Base-by-base conservation (phyloP, 2,329 filamentous ascomycete species). In the Fusarium poae region DNA sequence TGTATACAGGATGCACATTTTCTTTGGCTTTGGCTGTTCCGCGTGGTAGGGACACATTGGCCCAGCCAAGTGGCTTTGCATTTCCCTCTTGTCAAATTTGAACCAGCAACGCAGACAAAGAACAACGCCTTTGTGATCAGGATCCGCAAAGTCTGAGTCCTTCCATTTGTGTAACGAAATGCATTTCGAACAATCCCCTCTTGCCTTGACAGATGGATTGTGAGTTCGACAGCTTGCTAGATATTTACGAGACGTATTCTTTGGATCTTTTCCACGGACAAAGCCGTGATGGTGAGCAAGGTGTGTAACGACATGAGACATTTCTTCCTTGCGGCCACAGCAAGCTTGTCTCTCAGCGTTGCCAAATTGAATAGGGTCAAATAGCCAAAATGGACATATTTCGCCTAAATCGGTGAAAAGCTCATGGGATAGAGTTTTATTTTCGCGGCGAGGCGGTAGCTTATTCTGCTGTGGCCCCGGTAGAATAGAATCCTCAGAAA, bases 231-330 rank as follows among this genome's bases (percentile, higher is more conserved):
- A 73, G 18, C 43, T 58, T 25, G 70, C 46, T 15, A 73, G 25
- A 42, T 69, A 73, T 34, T 52, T 62, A 23, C 72, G 71, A 30
- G 52, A 20, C 23, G 25, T 2, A 34, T 72, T 42, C 11, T 59
- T 58, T 10, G 61, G 52, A 40, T 73, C 68, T 10, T 1, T 51
- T 13, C 64, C 71, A 35, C 71, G 65, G 27, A 73, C 59, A 21
- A 73, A 57, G 5, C 71, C 71, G 42, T 73, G 71, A 25, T 73
- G 71, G n/a, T 68, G 57, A n/a, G 40, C 11, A 8, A 57, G 57
- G 29, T 72, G 70, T 20, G 71, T 51, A 30, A 73, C 42, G 12
- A 72, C 69, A 37, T 73, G 71, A n/a, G 69, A 69, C 21, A 72
- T 57, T 49, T 71, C 71, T 35, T 50, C 40, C 51, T 70, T 70